Conservation (phyloP, 1,284 basidiomycete species). For the Xerocomus nothofagi region DNA sequence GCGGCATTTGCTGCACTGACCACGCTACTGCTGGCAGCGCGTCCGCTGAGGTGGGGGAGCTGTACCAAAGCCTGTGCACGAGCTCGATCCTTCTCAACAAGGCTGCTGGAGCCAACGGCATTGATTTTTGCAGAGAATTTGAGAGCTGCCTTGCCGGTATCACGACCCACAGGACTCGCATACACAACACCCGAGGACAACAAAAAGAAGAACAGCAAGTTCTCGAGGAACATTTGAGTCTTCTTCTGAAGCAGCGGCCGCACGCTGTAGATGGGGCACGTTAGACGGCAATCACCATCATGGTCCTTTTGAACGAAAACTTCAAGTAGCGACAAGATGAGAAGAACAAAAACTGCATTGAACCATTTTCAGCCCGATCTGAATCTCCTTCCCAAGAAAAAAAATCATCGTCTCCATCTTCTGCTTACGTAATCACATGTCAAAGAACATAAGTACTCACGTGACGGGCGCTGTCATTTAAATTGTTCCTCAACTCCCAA, state of each 20-base stretch:
- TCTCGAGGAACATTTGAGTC: not conserved
- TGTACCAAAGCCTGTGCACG: slow-evolving; percentile 16
- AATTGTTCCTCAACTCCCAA: no score
- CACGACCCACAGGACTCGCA: slow-evolving; percentile 11
- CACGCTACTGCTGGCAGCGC: not conserved
- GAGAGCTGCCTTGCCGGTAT: slow-evolving; percentile 14
- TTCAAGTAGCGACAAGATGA: no score
- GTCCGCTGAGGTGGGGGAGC: not conserved
- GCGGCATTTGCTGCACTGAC: slow-evolving; percentile 15
- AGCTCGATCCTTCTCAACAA: slow-evolving; percentile 25
- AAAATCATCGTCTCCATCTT: no score
- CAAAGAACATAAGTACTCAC: no score
- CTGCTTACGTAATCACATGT: no score
- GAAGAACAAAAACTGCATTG: no score
- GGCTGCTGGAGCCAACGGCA: slow-evolving; percentile 7
- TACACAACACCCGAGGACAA: not conserved
- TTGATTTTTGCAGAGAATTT: slow-evolving; percentile 12
- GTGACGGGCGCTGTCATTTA: no score
- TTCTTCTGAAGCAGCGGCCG: not conserved
- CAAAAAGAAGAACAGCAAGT: slow-evolving; percentile 2
- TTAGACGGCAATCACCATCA: not conserved
- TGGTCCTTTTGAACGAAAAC: no score
- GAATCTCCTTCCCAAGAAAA: no score
- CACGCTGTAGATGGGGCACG: not conserved
- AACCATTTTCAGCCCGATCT: no score